These are phyloP conservation scores for Phaffia rhodozyma DNA, from an alignment of 1,284 basidiomycete genomes.

Conservation along the genomic window DNA sequence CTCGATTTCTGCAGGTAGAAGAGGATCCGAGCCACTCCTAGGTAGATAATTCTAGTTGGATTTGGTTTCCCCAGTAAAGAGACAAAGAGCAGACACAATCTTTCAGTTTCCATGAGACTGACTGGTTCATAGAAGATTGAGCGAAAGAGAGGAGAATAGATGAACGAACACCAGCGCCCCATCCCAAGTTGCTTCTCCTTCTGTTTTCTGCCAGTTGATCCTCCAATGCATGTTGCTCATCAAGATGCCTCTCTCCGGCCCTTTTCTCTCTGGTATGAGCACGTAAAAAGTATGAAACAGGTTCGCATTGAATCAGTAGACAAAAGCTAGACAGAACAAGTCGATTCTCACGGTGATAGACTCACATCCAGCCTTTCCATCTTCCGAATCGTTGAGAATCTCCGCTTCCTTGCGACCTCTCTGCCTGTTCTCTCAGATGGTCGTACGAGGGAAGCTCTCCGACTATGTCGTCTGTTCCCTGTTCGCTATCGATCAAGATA, in stretches of 20 bases:
- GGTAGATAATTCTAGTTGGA: background rate
- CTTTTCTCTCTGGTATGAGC: background rate
- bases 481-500: background rate
- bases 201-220: background rate
- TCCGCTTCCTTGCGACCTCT: background rate
- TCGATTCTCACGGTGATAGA: background rate
- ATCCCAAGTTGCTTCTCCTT: slow-evolving; percentile 1
- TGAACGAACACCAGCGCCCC: slow-evolving; percentile 8
- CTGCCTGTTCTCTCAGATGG: background rate
- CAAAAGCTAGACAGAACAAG: background rate
- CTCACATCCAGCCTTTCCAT: slow-evolving; percentile 13
- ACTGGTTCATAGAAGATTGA: background rate
- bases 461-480: background rate
- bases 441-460: slow-evolving; percentile 3
- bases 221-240: slow-evolving; percentile 8
- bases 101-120: too few relatives aligned
- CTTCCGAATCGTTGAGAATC: slow-evolving; percentile 6
- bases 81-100: background rate
- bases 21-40: background rate
- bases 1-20: slow-evolving; percentile 3
- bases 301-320: background rate
- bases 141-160: background rate
- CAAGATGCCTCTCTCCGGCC: slow-evolving; percentile 11
- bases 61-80: too few relatives aligned
- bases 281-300: background rate